Evolutionary conservation across 345 rosid species (phyloP).

Genomic region (Pseudoturritis turrita): DNA sequence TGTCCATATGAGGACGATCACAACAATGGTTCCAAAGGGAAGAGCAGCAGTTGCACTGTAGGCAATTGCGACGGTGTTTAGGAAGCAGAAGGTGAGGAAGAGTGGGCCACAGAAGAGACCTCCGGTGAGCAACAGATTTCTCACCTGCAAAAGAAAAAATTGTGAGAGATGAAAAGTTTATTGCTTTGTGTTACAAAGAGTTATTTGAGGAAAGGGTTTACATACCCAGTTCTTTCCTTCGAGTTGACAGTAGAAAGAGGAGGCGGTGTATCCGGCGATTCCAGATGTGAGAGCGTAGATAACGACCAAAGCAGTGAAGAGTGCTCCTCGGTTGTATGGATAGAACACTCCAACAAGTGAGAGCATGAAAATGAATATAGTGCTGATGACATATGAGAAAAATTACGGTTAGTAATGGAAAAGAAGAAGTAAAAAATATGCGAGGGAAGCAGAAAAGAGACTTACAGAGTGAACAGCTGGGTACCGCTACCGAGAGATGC

Average conservation of each 20-base stretch:
- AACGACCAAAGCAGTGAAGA: conserved; percentile 83
- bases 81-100: conserved; percentile 83
- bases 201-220: too few relatives aligned
- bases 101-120: conserved; percentile 88
- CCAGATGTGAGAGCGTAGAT: conserved; percentile 90
- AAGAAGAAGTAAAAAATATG: neutral
- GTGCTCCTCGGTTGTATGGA: conserved; percentile 92
- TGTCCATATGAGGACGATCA: conserved; percentile 80
- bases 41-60: conserved; percentile 85
- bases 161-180: neutral
- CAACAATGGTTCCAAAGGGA: conserved; percentile 85
- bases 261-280: conserved; percentile 75
- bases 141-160: conserved; percentile 39
- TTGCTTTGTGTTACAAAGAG: too few relatives aligned
- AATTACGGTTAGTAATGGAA: neutral
- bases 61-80: conserved; percentile 78
- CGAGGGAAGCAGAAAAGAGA: neutral
- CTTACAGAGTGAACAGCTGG: conserved; percentile 81
- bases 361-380: conserved; percentile 73
- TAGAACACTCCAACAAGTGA: conserved; percentile 88
- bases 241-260: conserved; percentile 87
- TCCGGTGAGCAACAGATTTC: conserved; percentile 76
- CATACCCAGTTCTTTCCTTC: conserved; percentile 85
- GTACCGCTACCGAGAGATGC: conserved; percentile 80
- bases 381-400: conserved; percentile 35